Conservation (phyloP, 257 asterid genomes). For the Plantago elongata region DNA sequence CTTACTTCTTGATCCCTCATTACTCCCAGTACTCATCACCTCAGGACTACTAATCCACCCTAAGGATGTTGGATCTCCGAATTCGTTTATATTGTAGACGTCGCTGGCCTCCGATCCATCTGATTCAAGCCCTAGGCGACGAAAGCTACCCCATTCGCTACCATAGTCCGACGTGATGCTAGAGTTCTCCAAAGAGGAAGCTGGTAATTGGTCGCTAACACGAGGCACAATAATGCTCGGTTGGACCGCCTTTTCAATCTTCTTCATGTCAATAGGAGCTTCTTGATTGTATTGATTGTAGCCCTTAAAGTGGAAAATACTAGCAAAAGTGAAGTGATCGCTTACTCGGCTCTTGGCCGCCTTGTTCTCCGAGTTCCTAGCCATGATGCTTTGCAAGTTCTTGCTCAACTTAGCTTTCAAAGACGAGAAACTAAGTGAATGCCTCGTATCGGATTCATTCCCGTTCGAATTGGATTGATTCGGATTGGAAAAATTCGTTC, state of each 20-base stretch:
- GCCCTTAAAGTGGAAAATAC: constrained; percentile 62
- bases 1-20: constrained; percentile 54
- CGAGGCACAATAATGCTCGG: constrained; percentile 79
- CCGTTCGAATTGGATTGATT: constrained; percentile 12
- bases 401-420: constrained; percentile 72
- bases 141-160: constrained; percentile 50
- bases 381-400: constrained; percentile 72
- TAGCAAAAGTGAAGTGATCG: constrained; percentile 86
- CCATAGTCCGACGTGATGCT: constrained; percentile 44
- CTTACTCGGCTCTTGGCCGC: constrained; percentile 64
- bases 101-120: constrained; percentile 58
- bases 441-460: constrained; percentile 26
- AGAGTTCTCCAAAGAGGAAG: constrained; percentile 41
- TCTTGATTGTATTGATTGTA: constrained; percentile 34
- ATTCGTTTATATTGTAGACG: constrained; percentile 25
- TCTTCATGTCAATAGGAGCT: constrained; percentile 37
- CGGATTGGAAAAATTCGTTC: constrained; percentile 54
- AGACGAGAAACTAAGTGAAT: constrained; percentile 68
- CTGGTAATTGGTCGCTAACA: constrained; percentile 27
- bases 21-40: constrained; percentile 25
- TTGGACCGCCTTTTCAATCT: constrained; percentile 62
- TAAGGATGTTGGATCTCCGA: constrained; percentile 35
- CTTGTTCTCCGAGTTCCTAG: constrained; percentile 59
- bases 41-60: constrained; percentile 79
- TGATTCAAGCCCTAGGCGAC: constrained; percentile 36